Conservation (phyloP, 1,284 basidiomycete genomes). For the Leccinum huronense region DNA sequence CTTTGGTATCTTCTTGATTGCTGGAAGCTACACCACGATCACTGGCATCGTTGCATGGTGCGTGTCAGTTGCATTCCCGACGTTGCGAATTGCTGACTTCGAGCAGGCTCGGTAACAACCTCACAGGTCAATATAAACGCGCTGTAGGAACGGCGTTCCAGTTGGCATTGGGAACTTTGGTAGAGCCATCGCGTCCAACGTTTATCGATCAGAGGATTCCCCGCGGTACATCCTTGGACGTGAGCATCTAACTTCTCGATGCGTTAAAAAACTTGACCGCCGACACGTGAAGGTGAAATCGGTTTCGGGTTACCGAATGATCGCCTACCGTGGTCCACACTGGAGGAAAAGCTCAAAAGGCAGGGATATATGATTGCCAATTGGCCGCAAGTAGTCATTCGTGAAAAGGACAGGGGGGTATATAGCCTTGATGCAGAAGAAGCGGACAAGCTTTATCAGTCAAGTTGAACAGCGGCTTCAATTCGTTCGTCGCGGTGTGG, state of each 20-base stretch:
- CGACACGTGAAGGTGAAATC: too few relatives aligned
- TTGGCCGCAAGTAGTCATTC: not conserved
- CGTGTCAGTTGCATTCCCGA: not conserved
- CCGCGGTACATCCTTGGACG: constrained; percentile 63
- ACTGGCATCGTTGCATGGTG: constrained; percentile 71
- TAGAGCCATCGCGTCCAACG: constrained; percentile 45
- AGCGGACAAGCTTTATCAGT: constrained; percentile 1
- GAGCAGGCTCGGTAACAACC: constrained; percentile 45
- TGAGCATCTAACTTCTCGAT: constrained; percentile 5
- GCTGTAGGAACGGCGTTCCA: constrained; percentile 45
- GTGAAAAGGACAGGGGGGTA: constrained; percentile 5
- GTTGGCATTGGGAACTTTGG: constrained; percentile 45
- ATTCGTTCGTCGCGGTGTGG: not conserved
- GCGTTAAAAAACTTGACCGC: too few relatives aligned
- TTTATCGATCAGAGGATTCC: constrained; percentile 55
- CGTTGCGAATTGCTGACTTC: fast-evolving
- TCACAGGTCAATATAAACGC: constrained; percentile 49
- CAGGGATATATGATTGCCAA: too few relatives aligned
- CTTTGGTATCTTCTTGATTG: constrained; percentile 64
- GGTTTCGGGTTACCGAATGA: too few relatives aligned
- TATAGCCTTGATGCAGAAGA: not conserved
- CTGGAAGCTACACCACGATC: constrained; percentile 58
- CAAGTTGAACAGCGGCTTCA: not conserved
- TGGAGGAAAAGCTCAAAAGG: too few relatives aligned
- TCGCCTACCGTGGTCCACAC: too few relatives aligned